phyloP scores from a whole-genome alignment of 2,329 filamentous ascomycete species.

The Alternaria gansuensis region DNA sequence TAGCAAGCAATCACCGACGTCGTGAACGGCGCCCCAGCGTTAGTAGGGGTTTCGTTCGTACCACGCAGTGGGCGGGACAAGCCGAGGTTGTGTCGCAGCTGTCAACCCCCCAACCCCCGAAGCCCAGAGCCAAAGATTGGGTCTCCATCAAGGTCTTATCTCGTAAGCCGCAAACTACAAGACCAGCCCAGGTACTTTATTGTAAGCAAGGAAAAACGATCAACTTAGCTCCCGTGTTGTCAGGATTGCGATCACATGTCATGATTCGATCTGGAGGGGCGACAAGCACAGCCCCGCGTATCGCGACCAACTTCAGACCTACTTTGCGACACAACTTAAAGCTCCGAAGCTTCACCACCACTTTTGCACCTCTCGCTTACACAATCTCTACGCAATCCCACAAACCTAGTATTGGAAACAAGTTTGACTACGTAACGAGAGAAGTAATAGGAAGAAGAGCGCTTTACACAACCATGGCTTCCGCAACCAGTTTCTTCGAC shows the following conservation, averaged over 20 bases:
- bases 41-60: conserved; percentile 3
- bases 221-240: conserved; percentile 4
- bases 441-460: conserved; percentile 7
- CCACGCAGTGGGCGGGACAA: conserved; percentile 5
- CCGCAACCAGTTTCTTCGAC: conserved; percentile 78
- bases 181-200: neutral
- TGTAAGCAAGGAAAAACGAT: conserved; percentile 3
- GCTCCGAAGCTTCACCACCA: conserved; percentile 2
- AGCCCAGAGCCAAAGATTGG: conserved; percentile 3
- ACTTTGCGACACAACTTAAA: conserved; percentile 2
- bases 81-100: conserved; percentile 7
- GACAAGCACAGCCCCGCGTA: conserved; percentile 23
- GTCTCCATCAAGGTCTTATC: conserved; percentile 5
- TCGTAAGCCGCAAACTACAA: conserved; percentile 1
- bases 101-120: conserved; percentile 1
- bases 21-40: neutral
- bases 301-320: conserved; percentile 13
- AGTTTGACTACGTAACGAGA: neutral
- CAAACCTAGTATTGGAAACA: neutral
- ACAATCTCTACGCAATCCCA: neutral
- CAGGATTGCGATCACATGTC: conserved; percentile 13
- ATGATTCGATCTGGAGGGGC: conserved; percentile 21
- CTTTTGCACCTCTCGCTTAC: neutral
- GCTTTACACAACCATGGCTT: conserved; percentile 64
- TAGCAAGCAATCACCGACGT: conserved; percentile 10